A percentile compares a stretch with the other conserved stretches of the same genome.
Evolutionary conservation across 169 alveolate species (phyloP).

Genomic region (Plasmodium malariae): DNA sequence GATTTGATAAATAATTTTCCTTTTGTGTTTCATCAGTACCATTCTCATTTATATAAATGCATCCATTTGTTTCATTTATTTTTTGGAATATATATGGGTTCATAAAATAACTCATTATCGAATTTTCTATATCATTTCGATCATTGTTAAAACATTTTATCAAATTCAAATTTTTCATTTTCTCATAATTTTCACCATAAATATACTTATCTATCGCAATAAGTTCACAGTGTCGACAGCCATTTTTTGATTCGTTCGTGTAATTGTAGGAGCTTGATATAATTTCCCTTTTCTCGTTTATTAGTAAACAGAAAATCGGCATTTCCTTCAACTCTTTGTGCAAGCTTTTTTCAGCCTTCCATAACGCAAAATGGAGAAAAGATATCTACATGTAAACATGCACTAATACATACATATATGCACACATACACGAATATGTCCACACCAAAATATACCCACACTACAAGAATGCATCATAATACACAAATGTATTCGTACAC

Average conservation of each 20-base stretch:
- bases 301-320: conserved; percentile 61
- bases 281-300: conserved; percentile 55
- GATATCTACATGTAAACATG: no score
- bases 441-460: no score
- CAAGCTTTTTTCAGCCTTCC: conserved; percentile 66
- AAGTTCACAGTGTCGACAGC: conserved; percentile 69
- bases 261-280: conserved; percentile 51
- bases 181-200: conserved; percentile 61
- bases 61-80: not conserved
- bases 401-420: no score
- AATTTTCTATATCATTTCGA: conserved; percentile 31
- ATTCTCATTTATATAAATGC: not conserved
- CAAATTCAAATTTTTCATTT: conserved; percentile 44
- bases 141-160: conserved; percentile 63
- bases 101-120: conserved; percentile 20
- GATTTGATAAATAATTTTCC: not conserved
- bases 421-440: no score
- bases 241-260: conserved; percentile 70
- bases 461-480: no score
- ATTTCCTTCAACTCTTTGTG: conserved; percentile 56
- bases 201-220: conserved; percentile 66
- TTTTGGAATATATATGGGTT: not conserved
- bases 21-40: not conserved
- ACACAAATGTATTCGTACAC: no score
- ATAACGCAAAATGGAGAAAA: not conserved